Evolutionary conservation across 129 eudicot species (phyloP), one percentile per base, ranked within the genome.

Genomic region (Apium graveolens): DNA sequence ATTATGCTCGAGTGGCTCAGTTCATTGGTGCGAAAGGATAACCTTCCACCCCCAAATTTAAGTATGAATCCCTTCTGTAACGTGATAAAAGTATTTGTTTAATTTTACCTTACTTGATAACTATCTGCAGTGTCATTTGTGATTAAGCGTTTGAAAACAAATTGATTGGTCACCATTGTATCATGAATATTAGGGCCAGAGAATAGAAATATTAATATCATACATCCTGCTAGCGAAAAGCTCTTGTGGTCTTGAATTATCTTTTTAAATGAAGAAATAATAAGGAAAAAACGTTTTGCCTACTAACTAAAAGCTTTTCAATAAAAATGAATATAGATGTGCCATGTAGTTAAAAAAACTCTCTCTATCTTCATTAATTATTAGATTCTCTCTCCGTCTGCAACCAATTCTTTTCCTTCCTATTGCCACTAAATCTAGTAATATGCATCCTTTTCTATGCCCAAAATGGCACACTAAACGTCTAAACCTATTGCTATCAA

Each of bases 1-100:
- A 86, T 80, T 5, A 81, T 86, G 27, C 73, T 72, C 17, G 53
- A 84, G 3, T 86, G 86, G 86, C 92, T 88, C 55, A 63, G 45
- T 1, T 39, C 76, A 24, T 20, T 81, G 18, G 81, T 81, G 62
- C 75, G 82, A 34, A 42, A 75, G 27, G 72, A 76, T 72, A 41
- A 38, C 60, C 78, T 45, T 29, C 60, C 76, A 29, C 42, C 49
- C 0, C 60, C 74, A 46, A 5, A 41, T 32, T 81, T 87, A 79
- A 60, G 84, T 82, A 82, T 55, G 82, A 79, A 32, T 79, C 18
- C 12, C 2, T 48, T 1, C n/a, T n/a, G n/a, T n/a, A n/a, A n/a
- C n/a, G n/a, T n/a, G n/a, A n/a, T n/a, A n/a, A n/a, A n/a, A n/a
- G n/a, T n/a, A n/a, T n/a, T n/a, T n/a, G n/a, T n/a, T n/a, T n/a